Evolutionary conservation across 106 monocot species (phyloP).

Genomic region (Apostasia shenzhenica): DNA sequence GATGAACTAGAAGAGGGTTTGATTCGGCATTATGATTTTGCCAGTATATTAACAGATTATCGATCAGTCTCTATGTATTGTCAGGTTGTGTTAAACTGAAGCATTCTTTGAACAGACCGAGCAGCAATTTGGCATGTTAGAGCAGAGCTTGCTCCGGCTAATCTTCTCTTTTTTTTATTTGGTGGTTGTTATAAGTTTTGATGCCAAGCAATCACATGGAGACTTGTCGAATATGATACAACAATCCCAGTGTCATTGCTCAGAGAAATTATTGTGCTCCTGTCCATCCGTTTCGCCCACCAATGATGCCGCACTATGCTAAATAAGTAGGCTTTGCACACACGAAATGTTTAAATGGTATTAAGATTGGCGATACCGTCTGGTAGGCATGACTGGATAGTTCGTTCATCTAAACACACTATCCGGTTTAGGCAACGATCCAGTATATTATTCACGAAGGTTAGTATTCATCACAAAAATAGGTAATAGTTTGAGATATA

Average conservation of each 20-base stretch:
- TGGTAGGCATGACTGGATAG: too few species aligned
- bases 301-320: too few species aligned
- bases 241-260: conserved; percentile 84
- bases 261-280: conserved; percentile 31
- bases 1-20: too few species aligned
- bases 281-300: too few species aligned
- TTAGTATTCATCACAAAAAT: too few species aligned
- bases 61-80: conserved; percentile 43
- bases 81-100: conserved; percentile 81
- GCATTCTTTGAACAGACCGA: conserved; percentile 94
- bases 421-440: too few species aligned
- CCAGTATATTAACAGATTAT: conserved; percentile 35
- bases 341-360: too few species aligned
- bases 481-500: too few species aligned
- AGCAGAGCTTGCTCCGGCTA: conserved; percentile 65
- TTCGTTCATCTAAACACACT: too few species aligned
- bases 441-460: too few species aligned
- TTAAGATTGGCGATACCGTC: too few species aligned
- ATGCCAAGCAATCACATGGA: conserved; percentile 43
- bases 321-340: too few species aligned
- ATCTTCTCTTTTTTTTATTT: conserved; percentile 90
- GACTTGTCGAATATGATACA: conserved; percentile 54
- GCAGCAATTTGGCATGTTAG: conserved; percentile 98
- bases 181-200: conserved; percentile 94
- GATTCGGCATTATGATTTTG: background rate